A percentile compares a stretch with the other conserved stretches of the same genome.
These are phyloP conservation scores for Phytophthora sansomeana DNA, from an alignment of 352 stramenopile genomes.

Conservation along the genomic window DNA sequence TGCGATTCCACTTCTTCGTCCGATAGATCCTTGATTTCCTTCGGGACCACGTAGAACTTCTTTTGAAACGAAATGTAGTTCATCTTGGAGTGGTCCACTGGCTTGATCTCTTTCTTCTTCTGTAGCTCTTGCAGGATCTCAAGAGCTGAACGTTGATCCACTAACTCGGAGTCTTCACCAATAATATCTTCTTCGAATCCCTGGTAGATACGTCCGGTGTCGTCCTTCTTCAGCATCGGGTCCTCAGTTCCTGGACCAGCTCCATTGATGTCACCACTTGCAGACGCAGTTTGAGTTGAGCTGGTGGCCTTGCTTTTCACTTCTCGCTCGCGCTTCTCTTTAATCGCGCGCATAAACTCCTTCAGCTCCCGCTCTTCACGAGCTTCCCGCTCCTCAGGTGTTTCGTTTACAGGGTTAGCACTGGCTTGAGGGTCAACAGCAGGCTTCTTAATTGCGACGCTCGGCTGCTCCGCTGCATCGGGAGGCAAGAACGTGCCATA, in stretches of 20 bases:
- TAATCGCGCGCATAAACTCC: slow-evolving; percentile 89
- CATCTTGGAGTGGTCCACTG: slow-evolving; percentile 96
- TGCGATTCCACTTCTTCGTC: slow-evolving; percentile 86
- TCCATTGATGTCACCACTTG: slow-evolving; percentile 3
- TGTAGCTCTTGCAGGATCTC: slow-evolving; percentile 93
- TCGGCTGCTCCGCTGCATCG: slow-evolving; percentile 28
- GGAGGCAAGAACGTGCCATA: slow-evolving; percentile 86
- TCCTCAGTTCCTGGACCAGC: slow-evolving; percentile 11
- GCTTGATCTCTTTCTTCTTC: slow-evolving; percentile 95
- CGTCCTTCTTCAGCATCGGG: slow-evolving; percentile 54
- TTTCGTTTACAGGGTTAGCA: slow-evolving; percentile 44
- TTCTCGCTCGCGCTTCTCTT: slow-evolving; percentile 76
- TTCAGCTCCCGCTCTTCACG: slow-evolving; percentile 83
- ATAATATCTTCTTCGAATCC: slow-evolving; percentile 88
- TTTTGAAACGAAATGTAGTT: slow-evolving; percentile 98
- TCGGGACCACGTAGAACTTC: slow-evolving; percentile 98
- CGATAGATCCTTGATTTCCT: slow-evolving; percentile 91
- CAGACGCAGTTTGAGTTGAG: slow-evolving; percentile 2
- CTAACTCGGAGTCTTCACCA: slow-evolving; percentile 75
- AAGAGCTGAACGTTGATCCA: slow-evolving; percentile 85
- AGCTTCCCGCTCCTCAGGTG: slow-evolving; percentile 67
- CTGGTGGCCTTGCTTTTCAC: slow-evolving; percentile 23
- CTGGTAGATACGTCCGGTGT: slow-evolving; percentile 86
- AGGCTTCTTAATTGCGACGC: background rate
- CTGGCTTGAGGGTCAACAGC: slow-evolving; percentile 2